These are phyloP conservation scores for Suhomyces wounanorum DNA, from an alignment of 1,139 yeast species.

Conservation along the genomic window DNA sequence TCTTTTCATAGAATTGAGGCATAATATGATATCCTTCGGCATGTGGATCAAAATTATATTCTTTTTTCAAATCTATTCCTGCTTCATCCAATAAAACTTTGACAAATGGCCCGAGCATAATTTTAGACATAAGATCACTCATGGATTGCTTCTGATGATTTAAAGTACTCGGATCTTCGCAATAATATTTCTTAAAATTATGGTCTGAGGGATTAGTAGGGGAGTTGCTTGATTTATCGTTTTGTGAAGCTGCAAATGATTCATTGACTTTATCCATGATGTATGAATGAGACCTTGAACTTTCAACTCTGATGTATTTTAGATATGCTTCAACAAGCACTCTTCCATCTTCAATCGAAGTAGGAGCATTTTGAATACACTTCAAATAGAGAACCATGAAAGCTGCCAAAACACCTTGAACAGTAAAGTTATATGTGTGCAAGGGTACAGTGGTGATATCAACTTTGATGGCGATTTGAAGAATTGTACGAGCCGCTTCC, in stretches of 20 bases:
- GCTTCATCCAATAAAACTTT: slow-evolving; percentile 26
- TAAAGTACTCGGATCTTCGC: slow-evolving; percentile 16
- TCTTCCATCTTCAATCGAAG: background rate
- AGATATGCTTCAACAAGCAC: slow-evolving; percentile 2
- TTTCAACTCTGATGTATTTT: background rate
- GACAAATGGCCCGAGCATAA: slow-evolving; percentile 28
- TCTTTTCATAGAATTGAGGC: slow-evolving; percentile 2
- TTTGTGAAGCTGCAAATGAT: background rate
- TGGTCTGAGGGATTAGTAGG: background rate
- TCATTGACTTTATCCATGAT: background rate
- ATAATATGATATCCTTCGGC: background rate
- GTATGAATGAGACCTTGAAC: background rate
- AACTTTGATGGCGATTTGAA: slow-evolving; percentile 26
- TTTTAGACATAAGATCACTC: slow-evolving; percentile 24
- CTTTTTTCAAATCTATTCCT: slow-evolving; percentile 18
- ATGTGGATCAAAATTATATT: slow-evolving; percentile 9
- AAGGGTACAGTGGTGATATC: slow-evolving; percentile 22
- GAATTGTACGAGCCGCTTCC: slow-evolving; percentile 38
- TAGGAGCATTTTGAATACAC: background rate
- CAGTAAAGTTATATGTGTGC: slow-evolving; percentile 35
- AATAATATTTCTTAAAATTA: slow-evolving; percentile 21
- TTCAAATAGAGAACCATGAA: slow-evolving; percentile 14
- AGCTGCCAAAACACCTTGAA: slow-evolving; percentile 36
- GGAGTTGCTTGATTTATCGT: background rate
- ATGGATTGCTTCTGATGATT: slow-evolving; percentile 17